Conservation (phyloP, 2,329 filamentous ascomycete species). For the Trichoderma breve region DNA sequence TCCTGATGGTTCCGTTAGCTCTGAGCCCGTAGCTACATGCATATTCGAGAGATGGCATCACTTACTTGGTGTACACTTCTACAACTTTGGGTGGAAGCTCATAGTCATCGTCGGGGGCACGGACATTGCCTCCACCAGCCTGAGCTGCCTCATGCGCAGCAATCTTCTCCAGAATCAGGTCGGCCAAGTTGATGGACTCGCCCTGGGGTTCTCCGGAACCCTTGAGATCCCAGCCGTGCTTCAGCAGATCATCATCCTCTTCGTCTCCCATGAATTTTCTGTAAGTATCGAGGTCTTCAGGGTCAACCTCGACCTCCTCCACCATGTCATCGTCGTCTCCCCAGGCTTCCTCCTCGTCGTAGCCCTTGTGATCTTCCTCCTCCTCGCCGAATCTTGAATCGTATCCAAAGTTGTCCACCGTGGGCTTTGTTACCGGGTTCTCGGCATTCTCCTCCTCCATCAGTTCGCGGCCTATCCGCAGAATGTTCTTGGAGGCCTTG, state of each 20-base stretch:
- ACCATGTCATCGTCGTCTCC: conserved; percentile 74
- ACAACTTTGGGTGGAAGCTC: conserved; percentile 88
- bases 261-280: conserved; percentile 80
- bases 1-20: conserved; percentile 50
- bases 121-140: conserved; percentile 41
- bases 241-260: conserved; percentile 71
- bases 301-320: conserved; percentile 78
- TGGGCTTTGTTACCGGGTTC: conserved; percentile 41
- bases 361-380: conserved; percentile 42
- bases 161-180: conserved; percentile 92
- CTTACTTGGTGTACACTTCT: conserved; percentile 86
- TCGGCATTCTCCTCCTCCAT: conserved; percentile 69
- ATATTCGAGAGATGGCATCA: not conserved
- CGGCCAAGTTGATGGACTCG: conserved; percentile 76
- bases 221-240: conserved; percentile 58
- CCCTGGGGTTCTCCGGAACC: conserved; percentile 45
- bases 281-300: conserved; percentile 84
- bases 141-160: conserved; percentile 79
- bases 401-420: conserved; percentile 67
- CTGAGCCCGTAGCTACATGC: not conserved
- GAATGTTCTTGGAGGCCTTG: conserved; percentile 82
- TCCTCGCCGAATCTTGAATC: conserved; percentile 67
- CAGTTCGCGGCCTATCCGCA: conserved; percentile 85
- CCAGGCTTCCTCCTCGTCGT: conserved; percentile 65
- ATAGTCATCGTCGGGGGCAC: conserved; percentile 71